Base-by-base conservation (phyloP, 495 filamentous ascomycete species). In the Xylaria curta region DNA sequence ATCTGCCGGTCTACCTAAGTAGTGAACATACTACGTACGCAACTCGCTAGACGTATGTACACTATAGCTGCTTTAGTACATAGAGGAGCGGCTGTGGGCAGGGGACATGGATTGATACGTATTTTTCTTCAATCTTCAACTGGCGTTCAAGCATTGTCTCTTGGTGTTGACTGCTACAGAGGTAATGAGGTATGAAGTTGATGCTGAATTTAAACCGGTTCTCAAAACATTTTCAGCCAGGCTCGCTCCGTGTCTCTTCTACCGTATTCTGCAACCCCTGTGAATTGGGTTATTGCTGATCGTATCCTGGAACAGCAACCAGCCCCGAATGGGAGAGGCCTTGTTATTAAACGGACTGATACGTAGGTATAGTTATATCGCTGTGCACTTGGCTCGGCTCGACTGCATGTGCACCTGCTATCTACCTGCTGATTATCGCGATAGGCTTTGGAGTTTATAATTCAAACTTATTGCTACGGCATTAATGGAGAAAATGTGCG, bases 261-360 rank as follows among this genome's bases (percentile, higher is more conserved):
- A 36, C 54, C 31, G 38, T 38, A 59, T 59, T 38, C 54, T 17
- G 12, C 54, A 31, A 58, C 54, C 28, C 54, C 28, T 38, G 56
- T 36, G 56, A 59, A 21, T 21, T 15, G 19, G 13, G 9, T 38
- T 60, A 9, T 44, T 62, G 60, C 21, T 62, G 60, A 62, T 62
- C 60, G 60, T 62, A 62, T 62, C 60, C 60, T 24, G 38, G 33
- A 42, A 62, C 24, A 62, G 60, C 60, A 62, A 44, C 38, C 38
- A 17, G 12, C 60, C 36, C 38, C 60, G 36, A 38, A 38, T 38
- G 31, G 17, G 58, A 38, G 58, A 38, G 38, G 38, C 58, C 58
- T 38, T 38, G 58, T 36, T 60, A 60, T 60, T 56, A 31, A 31
- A 56, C 53, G 10, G 53, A 56, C 13, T 31, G 26, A 31, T 56